Conservation (phyloP, 441 rosid species). For the Dalechampia spathulata region DNA sequence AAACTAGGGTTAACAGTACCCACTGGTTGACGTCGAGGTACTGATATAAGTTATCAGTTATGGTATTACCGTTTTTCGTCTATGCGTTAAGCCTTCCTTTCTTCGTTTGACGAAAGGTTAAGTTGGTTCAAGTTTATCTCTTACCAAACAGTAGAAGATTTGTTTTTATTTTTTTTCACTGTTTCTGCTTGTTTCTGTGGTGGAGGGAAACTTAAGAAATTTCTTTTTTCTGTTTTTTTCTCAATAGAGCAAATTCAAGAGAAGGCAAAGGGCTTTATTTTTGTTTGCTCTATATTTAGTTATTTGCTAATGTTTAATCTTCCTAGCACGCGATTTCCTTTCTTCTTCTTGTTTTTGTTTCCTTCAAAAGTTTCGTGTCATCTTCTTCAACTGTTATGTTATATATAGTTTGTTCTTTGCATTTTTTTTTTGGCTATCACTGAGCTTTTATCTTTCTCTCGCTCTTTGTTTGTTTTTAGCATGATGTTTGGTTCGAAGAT, state of each 20-base stretch:
- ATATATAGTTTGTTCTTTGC: not conserved
- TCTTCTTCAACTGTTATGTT: not conserved
- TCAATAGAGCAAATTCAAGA: not conserved
- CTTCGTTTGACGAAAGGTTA: not conserved
- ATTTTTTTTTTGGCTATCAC: no score
- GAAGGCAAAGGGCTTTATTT: not conserved
- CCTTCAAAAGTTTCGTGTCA: not conserved
- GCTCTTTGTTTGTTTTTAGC: not conserved
- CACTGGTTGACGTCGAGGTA: constrained; percentile 5
- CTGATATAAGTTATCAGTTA: not conserved
- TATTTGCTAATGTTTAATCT: no score
- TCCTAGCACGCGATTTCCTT: no score
- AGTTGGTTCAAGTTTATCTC: not conserved
- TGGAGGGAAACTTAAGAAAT: not conserved
- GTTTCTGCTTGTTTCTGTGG: not conserved
- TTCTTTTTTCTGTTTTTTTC: not conserved
- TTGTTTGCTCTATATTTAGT: no score
- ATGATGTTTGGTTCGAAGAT: not conserved
- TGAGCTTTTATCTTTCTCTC: not conserved
- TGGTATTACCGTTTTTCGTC: not conserved
- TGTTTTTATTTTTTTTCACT: not conserved
- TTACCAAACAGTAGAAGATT: not conserved
- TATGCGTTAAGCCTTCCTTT: not conserved
- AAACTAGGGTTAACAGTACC: constrained; percentile 16
- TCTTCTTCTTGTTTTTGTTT: no score